Percentiles rank a stretch among this genome's conserved stretches.
These are phyloP conservation scores for Fagus crenata DNA, from an alignment of 306 rosid genomes.

Conservation along the genomic window DNA sequence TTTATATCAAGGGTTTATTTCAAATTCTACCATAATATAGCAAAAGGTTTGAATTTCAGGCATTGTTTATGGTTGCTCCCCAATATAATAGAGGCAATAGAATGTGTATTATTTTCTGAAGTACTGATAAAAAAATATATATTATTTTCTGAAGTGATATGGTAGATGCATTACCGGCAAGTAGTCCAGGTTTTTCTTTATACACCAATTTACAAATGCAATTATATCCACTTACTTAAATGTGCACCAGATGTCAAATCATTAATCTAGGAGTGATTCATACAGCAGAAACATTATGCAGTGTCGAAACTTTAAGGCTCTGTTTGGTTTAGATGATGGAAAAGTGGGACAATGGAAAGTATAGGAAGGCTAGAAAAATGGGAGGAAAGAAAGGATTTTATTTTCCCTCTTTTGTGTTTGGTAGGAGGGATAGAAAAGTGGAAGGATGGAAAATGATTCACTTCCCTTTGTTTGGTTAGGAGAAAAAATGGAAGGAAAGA, in stretches of 20 bases:
- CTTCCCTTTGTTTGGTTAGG: no score
- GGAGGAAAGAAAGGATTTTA: no score
- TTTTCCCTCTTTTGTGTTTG: no score
- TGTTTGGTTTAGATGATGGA: no score
- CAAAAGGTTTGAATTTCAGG: neutral
- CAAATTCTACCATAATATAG: neutral
- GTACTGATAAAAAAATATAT: no score
- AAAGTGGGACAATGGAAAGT: no score
- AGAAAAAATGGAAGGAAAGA: no score
- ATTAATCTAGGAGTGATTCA: neutral
- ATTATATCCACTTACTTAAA: neutral
- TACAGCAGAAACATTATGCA: neutral
- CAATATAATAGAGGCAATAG: neutral
- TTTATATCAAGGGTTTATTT: neutral
- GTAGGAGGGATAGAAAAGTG: no score
- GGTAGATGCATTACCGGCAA: neutral
- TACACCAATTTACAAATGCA: neutral
- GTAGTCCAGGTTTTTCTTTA: neutral
- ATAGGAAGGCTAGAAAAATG: no score
- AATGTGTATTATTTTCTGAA: neutral
- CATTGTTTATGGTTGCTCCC: neutral
- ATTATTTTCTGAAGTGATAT: neutral
- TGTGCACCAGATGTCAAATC: neutral
- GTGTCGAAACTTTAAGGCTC: no score
- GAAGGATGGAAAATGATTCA: no score